phyloP scores from a whole-genome alignment of 2,329 filamentous ascomycete species.

The Laburnicola sp. region DNA sequence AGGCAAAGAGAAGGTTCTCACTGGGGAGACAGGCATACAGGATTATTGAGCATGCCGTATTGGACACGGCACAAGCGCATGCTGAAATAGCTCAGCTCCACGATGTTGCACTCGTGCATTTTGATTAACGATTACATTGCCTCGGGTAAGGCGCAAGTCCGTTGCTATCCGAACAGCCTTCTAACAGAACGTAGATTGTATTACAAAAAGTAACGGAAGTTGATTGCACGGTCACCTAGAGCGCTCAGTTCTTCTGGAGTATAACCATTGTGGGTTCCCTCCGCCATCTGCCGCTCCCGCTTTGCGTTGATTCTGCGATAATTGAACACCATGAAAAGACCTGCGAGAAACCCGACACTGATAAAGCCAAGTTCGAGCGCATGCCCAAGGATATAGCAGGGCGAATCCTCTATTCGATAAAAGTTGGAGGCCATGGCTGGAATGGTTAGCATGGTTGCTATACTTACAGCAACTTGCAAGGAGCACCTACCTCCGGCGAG shows the following conservation, averaged over 20 bases:
- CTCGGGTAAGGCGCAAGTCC: not conserved
- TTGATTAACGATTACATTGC: not conserved
- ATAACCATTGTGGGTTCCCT: conserved; percentile 45
- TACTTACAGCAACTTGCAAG: not conserved
- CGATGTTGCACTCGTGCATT: not conserved
- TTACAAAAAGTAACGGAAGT: conserved; percentile 64
- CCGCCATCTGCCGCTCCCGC: conserved; percentile 47
- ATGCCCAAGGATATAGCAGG: conserved; percentile 57
- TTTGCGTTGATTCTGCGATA: conserved; percentile 64
- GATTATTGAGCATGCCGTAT: conserved; percentile 44
- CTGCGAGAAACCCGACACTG: conserved; percentile 50
- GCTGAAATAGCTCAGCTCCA: not conserved
- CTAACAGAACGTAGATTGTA: not conserved
- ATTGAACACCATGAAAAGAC: conserved; percentile 50
- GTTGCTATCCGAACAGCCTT: not conserved
- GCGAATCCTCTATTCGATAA: conserved; percentile 59
- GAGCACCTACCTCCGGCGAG: conserved; percentile 37
- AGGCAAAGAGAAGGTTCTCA: conserved; percentile 41
- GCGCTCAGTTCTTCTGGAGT: conserved; percentile 59
- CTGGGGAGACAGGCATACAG: conserved; percentile 54
- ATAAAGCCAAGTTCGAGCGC: conserved; percentile 57
- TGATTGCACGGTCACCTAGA: conserved; percentile 63
- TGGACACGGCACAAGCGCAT: not conserved
- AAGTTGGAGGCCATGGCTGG: conserved; percentile 72
- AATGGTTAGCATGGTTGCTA: conserved; percentile 11